Conservation (phyloP, 768 basidiomycete species). For the Tremella mesenterica region DNA sequence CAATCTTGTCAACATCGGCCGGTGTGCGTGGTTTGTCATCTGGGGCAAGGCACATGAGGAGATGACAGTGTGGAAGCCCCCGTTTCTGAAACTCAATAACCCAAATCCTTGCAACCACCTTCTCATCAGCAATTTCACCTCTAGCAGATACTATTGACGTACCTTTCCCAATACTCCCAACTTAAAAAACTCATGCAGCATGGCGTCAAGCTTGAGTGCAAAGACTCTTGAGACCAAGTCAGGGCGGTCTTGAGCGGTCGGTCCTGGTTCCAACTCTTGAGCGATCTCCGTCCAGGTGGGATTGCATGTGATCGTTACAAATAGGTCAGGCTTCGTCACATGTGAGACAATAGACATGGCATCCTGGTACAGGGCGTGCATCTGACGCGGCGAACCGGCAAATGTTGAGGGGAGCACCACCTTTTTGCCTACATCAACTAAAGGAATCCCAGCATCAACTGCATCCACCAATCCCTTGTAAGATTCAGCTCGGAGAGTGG, state of each 20-base stretch:
- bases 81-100: conserved; percentile 57
- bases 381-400: conserved; percentile 6
- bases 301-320: conserved; percentile 18
- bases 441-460: not conserved
- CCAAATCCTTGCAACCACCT: conserved; percentile 48
- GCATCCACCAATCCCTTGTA: not conserved
- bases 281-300: conserved; percentile 16
- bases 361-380: conserved; percentile 21
- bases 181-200: not conserved
- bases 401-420: conserved; percentile 14
- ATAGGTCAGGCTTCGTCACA: conserved; percentile 11
- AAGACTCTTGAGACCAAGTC: not conserved
- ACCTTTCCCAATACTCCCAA: conserved; percentile 19
- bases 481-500: not conserved
- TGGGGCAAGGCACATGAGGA: conserved; percentile 47
- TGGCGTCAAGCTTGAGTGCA: not conserved
- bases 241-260: not conserved
- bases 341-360: conserved; percentile 17
- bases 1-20: not conserved
- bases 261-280: not conserved
- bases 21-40: not conserved
- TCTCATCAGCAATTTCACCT: too few species aligned
- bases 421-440: not conserved
- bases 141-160: too few species aligned
- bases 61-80: conserved; percentile 54